A percentile compares a stretch with the other conserved stretches of the same genome.
These are phyloP conservation scores for Sorghum bicolor DNA, from an alignment of 176 grass and related monocot genomes.

Conservation along the genomic window Sorghum_bicolor_NCBIv3 NC_012871.2:6651501-6652000, in stretches of 20 bases:
- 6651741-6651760: conserved; percentile 54
- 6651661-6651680: conserved; percentile 36
- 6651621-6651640: neutral
- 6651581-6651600: too few relatives aligned
- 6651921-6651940: conserved; percentile 81
- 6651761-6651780: conserved; percentile 70
- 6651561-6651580: too few relatives aligned
- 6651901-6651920: conserved; percentile 98
- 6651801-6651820: conserved; percentile 71
- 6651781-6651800: conserved; percentile 92
- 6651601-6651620: neutral
- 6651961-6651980: conserved; percentile 95
- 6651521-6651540: conserved; percentile 54
- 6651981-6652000: conserved; percentile 94
- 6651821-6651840: conserved; percentile 88
- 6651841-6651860: conserved; percentile 86
- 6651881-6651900: conserved; percentile 81
- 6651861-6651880: conserved; percentile 94
- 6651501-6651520: conserved; percentile 92
- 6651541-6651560: too few relatives aligned
- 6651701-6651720: conserved; percentile 82
- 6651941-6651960: conserved; percentile 69
- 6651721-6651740: conserved; percentile 61
- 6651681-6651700: conserved; percentile 95
- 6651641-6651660: neutral